Percentiles rank a stretch among this genome's conserved stretches.
These are phyloP conservation scores for Suillus subalutaceus DNA, from an alignment of 768 basidiomycete genomes.

Conservation along the genomic window DNA sequence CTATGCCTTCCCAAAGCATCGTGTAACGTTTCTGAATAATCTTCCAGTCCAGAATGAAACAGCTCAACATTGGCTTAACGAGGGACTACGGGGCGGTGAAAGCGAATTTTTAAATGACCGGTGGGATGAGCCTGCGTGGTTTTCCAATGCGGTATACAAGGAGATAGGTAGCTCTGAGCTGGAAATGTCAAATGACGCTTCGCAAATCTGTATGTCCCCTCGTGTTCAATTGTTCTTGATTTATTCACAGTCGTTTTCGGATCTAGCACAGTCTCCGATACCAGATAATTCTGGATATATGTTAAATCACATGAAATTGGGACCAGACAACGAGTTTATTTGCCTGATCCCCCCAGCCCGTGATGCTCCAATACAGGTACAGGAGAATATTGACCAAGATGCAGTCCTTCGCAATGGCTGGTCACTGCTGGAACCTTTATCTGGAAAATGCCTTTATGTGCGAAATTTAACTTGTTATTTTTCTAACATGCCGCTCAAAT, in stretches of 20 bases:
- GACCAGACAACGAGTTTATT: conserved; percentile 67
- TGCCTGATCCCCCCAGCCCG: conserved; percentile 77
- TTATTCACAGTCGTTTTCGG: conserved; percentile 17
- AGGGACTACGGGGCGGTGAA: conserved; percentile 76
- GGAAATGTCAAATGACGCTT: conserved; percentile 27
- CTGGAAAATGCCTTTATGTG: conserved; percentile 86
- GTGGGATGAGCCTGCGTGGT: conserved; percentile 46
- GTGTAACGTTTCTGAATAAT: conserved; percentile 76
- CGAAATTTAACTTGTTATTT: conserved; percentile 41
- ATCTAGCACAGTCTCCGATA: conserved; percentile 24
- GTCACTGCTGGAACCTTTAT: conserved; percentile 78
- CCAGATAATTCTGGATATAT: conserved; percentile 42
- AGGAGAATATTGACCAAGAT: conserved; percentile 61
- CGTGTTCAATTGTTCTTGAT: conserved; percentile 19
- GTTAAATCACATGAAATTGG: conserved; percentile 77
- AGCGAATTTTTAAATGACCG: conserved; percentile 75
- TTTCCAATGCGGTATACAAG: conserved; percentile 46
- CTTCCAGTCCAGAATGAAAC: conserved; percentile 75
- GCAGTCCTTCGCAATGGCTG: conserved; percentile 75
- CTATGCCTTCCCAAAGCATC: conserved; percentile 81
- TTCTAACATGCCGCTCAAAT: conserved; percentile 33
- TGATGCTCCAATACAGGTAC: conserved; percentile 41
- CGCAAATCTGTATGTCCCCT: conserved; percentile 42
- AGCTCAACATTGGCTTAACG: conserved; percentile 71
- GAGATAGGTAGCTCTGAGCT: conserved; percentile 62